Percentiles rank a stretch among this genome's conserved stretches.
phyloP scores from a whole-genome alignment of 208 protist genomes.

The Kentomonas sorsogonicus region DNA sequence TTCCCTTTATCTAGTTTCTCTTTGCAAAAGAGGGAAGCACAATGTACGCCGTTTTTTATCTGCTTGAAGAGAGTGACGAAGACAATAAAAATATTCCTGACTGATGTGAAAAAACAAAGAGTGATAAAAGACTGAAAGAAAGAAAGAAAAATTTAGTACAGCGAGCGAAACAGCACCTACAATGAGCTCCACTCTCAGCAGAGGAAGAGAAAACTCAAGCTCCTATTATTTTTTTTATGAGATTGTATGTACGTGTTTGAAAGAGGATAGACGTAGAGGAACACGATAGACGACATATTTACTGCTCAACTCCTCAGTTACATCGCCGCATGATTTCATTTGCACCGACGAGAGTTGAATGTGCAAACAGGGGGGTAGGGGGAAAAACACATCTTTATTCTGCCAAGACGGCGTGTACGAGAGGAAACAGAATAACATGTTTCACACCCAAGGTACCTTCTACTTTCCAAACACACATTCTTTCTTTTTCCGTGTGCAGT shows the following conservation, averaged over 20 bases:
- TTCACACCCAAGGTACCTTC: neutral
- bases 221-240: neutral
- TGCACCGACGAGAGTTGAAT: no score
- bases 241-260: neutral
- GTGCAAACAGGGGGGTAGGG: no score
- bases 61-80: neutral
- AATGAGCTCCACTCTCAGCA: neutral
- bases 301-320: no score
- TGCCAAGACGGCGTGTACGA: no score
- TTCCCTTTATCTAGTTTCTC: slow-evolving; percentile 11
- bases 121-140: slow-evolving; percentile 8
- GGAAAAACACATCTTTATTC: no score
- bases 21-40: no score
- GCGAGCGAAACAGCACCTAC: neutral
- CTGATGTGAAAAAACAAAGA: slow-evolving; percentile 4
- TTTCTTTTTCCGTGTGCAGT: neutral
- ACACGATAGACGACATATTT: no score
- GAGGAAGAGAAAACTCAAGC: neutral
- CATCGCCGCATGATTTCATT: no score
- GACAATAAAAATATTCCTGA: slow-evolving; percentile 12
- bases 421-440: no score
- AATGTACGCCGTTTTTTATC: no score
- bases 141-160: slow-evolving; percentile 14
- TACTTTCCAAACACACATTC: neutral
- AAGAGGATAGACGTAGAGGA: slow-evolving; percentile 9